Evolutionary conservation across 1,139 yeast genomes (phyloP).

Genomic region (Taiozyma sp.): DNA sequence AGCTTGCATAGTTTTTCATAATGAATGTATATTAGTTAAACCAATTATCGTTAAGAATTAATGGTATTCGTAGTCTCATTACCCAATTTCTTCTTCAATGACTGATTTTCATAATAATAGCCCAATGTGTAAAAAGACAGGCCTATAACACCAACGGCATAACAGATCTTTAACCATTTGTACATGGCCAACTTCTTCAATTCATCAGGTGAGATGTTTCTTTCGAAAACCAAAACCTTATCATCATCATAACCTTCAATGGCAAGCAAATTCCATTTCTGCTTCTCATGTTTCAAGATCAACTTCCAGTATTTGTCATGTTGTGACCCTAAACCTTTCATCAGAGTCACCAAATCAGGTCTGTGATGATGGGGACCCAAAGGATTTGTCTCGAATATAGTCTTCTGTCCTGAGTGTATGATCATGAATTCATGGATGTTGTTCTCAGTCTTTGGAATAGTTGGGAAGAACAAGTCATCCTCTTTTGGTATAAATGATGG

Average conservation of each 20-base stretch:
- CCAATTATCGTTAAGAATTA: not conserved
- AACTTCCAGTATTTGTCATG: conserved; percentile 26
- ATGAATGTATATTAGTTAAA: not conserved
- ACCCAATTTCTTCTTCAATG: not conserved
- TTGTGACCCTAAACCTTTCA: conserved; percentile 35
- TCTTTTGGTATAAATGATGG: conserved; percentile 8
- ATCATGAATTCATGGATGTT: conserved; percentile 37
- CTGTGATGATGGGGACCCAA: conserved; percentile 33
- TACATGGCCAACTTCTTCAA: conserved; percentile 5
- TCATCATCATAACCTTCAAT: conserved; percentile 26
- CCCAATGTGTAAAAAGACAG: conserved; percentile 6
- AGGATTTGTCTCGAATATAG: conserved; percentile 36
- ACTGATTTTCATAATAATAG: conserved; percentile 22
- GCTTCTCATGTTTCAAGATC: conserved; percentile 32
- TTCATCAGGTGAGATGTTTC: conserved; percentile 16
- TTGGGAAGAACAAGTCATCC: conserved; percentile 18
- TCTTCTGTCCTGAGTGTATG: conserved; percentile 36
- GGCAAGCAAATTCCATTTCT: conserved; percentile 44
- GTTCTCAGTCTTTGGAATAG: conserved; percentile 6
- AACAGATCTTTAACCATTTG: conserved; percentile 2
- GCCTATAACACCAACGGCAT: not conserved
- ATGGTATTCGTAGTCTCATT: not conserved
- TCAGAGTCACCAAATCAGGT: conserved; percentile 42
- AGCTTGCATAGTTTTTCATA: not conserved
- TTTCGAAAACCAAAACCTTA: conserved; percentile 32